Conservation (phyloP, 305 asterid species). For the Fraxinus platypoda region DNA sequence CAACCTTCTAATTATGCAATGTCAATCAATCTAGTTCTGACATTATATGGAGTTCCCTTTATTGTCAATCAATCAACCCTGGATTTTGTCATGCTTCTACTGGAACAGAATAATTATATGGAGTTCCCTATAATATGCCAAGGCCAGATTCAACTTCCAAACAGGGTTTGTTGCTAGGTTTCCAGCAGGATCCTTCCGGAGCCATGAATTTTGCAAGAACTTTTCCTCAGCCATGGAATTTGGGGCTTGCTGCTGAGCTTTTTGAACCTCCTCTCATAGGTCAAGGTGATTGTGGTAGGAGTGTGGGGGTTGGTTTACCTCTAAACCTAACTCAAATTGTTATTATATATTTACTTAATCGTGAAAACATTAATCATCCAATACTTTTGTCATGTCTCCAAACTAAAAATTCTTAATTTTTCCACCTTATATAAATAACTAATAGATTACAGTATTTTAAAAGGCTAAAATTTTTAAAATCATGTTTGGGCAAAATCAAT, state of each 20-base stretch:
- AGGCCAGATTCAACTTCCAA: constrained; percentile 61
- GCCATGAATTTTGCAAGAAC: constrained; percentile 37
- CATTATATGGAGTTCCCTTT: too few species aligned
- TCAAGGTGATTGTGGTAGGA: constrained; percentile 63
- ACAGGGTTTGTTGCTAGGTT: constrained; percentile 61
- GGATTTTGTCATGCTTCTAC: constrained; percentile 61
- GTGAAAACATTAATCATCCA: too few species aligned
- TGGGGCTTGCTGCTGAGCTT: constrained; percentile 50
- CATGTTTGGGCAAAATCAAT: too few species aligned
- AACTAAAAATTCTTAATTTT: too few species aligned
- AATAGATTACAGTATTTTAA: too few species aligned
- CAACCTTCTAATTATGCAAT: too few species aligned
- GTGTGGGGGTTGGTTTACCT: constrained; percentile 38
- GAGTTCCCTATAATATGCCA: constrained; percentile 54
- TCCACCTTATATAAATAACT: too few species aligned
- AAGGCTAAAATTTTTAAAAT: too few species aligned
- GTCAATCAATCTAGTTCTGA: too few species aligned
- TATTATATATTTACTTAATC: too few species aligned
- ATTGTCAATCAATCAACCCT: constrained; percentile 21
- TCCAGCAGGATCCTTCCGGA: constrained; percentile 44
- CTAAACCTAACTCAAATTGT: constrained; percentile 22
- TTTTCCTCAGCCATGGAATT: constrained; percentile 66
- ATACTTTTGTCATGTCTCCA: too few species aligned
- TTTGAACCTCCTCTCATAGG: constrained; percentile 59
- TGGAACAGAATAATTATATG: constrained; percentile 59